Percentiles rank a stretch among this genome's conserved stretches.
Conservation (phyloP, 2,329 filamentous ascomycete species). For the Calonectria pseudoreteaudii region DNA sequence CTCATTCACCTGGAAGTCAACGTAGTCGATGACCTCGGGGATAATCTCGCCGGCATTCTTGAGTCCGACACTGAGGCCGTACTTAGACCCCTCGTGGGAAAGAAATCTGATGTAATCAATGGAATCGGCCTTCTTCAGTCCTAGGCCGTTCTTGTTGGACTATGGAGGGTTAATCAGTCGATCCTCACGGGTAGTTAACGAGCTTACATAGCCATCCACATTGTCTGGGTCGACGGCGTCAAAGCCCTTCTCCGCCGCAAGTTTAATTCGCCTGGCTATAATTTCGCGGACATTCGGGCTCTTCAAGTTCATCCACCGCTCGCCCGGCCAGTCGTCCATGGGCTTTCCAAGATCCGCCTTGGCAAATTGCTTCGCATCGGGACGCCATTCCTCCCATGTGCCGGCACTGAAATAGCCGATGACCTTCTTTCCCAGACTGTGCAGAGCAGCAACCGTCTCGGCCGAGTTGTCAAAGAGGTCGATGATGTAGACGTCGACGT, state of each 20-base stretch:
- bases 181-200: fast-evolving
- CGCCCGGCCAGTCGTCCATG: slow-evolving; percentile 73
- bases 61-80: slow-evolving; percentile 70
- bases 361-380: slow-evolving; percentile 67
- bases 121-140: slow-evolving; percentile 66
- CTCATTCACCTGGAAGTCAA: slow-evolving; percentile 77
- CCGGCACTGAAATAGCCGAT: slow-evolving; percentile 83
- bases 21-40: slow-evolving; percentile 54
- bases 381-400: slow-evolving; percentile 72
- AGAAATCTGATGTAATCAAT: slow-evolving; percentile 71
- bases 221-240: slow-evolving; percentile 79
- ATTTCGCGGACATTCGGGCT: slow-evolving; percentile 70
- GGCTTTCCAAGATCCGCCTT: slow-evolving; percentile 67
- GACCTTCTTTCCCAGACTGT: slow-evolving; percentile 67
- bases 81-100: slow-evolving; percentile 60
- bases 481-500: slow-evolving; percentile 62
- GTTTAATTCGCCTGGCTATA: slow-evolving; percentile 69
- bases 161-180: background rate
- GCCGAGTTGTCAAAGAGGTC: slow-evolving; percentile 65
- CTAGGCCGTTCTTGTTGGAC: slow-evolving; percentile 71
- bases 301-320: slow-evolving; percentile 73
- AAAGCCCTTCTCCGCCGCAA: slow-evolving; percentile 71
- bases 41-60: slow-evolving; percentile 76
- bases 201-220: slow-evolving; percentile 70
- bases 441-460: slow-evolving; percentile 62